Conservation (phyloP, 352 stramenopile genomes). For the Paralagenidium karlingii region DNA sequence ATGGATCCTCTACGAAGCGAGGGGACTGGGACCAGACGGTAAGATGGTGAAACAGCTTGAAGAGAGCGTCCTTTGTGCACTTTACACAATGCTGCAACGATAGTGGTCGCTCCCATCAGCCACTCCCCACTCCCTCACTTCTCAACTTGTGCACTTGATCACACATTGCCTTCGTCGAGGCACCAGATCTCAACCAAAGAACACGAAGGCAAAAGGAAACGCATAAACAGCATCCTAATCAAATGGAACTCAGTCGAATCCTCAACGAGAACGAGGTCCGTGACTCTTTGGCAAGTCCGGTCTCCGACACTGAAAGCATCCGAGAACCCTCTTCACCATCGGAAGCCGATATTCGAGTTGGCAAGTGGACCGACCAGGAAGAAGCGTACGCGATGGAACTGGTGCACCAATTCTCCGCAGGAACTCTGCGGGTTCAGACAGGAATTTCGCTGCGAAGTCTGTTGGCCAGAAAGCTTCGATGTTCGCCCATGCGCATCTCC, state of each 20-base stretch:
- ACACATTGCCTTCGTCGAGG: too few species aligned
- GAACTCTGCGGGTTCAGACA: slow-evolving; percentile 6
- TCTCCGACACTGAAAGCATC: not conserved
- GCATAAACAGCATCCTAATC: too few species aligned
- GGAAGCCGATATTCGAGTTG: slow-evolving; percentile 7
- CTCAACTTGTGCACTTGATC: too few species aligned
- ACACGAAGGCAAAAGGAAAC: too few species aligned
- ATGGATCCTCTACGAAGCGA: too few species aligned
- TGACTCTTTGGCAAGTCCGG: not conserved
- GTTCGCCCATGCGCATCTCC: slow-evolving; percentile 18
- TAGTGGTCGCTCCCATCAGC: too few species aligned
- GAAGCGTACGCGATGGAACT: slow-evolving; percentile 14
- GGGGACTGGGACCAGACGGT: too few species aligned
- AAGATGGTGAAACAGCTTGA: too few species aligned
- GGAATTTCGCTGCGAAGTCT: slow-evolving; percentile 15
- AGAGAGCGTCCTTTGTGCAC: too few species aligned
- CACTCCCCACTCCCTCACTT: too few species aligned
- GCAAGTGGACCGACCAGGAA: slow-evolving; percentile 23
- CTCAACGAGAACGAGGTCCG: slow-evolving; percentile 5
- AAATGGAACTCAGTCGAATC: slow-evolving; percentile 14
- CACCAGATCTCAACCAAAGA: too few species aligned
- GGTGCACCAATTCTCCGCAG: slow-evolving; percentile 12
- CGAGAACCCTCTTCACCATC: not conserved
- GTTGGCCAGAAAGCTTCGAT: slow-evolving; percentile 15
- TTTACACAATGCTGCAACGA: too few species aligned